Evolutionary conservation across 371 early-diverging fungal species (phyloP).

Genomic region (Syncephalastrum contaminatum): DNA sequence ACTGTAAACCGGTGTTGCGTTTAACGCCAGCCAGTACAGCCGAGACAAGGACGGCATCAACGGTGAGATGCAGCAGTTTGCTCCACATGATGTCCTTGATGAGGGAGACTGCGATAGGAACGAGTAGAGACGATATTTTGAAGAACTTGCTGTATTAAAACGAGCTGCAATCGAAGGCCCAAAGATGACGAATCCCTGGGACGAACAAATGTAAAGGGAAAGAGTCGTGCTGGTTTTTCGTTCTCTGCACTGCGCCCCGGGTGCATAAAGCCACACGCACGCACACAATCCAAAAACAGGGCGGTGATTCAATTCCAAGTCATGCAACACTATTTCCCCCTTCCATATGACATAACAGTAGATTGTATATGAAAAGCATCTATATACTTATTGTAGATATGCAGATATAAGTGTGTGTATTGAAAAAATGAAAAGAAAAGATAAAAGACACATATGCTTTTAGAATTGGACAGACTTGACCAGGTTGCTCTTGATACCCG

Average conservation of each 20-base stretch:
- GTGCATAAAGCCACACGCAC: no score
- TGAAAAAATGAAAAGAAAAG: neutral
- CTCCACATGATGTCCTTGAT: constrained; percentile 33
- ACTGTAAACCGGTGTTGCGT: constrained; percentile 66
- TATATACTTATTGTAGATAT: neutral
- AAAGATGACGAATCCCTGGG: no score
- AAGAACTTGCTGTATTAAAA: neutral
- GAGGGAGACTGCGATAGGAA: constrained; percentile 20
- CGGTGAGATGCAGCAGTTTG: constrained; percentile 62
- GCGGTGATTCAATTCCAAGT: no score
- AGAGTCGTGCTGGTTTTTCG: no score
- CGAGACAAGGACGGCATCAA: constrained; percentile 72
- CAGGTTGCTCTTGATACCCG: constrained; percentile 90
- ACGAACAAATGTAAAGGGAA: no score
- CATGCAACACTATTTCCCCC: no score
- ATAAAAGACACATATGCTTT: constrained; percentile 3
- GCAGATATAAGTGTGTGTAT: neutral
- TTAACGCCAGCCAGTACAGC: constrained; percentile 78
- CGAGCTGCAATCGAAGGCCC: no score
- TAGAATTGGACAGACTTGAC: constrained; percentile 69
- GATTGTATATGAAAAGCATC: no score
- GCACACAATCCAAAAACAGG: no score
- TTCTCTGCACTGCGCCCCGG: no score
- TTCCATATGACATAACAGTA: no score
- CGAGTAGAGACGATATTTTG: constrained; percentile 19